These are phyloP conservation scores for Lolium multiflorum DNA, from an alignment of 176 grass and related monocot species.

Conservation along the genomic window DNA sequence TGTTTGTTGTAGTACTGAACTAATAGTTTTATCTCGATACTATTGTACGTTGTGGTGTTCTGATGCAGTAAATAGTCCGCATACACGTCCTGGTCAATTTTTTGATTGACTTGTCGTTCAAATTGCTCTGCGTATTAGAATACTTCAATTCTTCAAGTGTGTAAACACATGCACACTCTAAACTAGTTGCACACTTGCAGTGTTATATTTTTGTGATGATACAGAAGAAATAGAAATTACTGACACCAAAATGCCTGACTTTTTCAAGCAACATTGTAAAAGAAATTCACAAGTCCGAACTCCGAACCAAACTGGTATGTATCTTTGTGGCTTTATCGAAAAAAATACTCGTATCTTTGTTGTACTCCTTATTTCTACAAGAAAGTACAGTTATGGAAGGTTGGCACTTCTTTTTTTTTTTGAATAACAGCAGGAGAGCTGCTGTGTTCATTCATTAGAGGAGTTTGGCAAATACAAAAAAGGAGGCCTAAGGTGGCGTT, in stretches of 20 bases:
- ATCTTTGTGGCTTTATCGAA: too few species aligned
- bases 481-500: too few species aligned
- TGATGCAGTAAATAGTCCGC: background rate
- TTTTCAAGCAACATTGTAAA: background rate
- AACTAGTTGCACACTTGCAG: background rate
- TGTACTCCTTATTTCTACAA: background rate
- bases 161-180: background rate
- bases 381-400: background rate
- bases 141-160: background rate
- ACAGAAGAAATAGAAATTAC: background rate
- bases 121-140: too few species aligned
- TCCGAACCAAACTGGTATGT: too few species aligned
- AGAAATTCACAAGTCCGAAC: background rate
- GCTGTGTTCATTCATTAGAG: too few species aligned
- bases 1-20: too few species aligned
- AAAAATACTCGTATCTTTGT: background rate
- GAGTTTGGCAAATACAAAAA: too few species aligned
- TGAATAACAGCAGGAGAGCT: too few species aligned
- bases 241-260: background rate
- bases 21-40: too few species aligned
- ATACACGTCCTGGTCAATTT: conserved; percentile 18
- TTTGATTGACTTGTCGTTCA: background rate
- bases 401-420: too few species aligned
- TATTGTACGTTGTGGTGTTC: conserved; percentile 10
- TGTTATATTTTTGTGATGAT: background rate